Conservation (phyloP, 768 basidiomycete genomes). For the Collybia nuda region DNA sequence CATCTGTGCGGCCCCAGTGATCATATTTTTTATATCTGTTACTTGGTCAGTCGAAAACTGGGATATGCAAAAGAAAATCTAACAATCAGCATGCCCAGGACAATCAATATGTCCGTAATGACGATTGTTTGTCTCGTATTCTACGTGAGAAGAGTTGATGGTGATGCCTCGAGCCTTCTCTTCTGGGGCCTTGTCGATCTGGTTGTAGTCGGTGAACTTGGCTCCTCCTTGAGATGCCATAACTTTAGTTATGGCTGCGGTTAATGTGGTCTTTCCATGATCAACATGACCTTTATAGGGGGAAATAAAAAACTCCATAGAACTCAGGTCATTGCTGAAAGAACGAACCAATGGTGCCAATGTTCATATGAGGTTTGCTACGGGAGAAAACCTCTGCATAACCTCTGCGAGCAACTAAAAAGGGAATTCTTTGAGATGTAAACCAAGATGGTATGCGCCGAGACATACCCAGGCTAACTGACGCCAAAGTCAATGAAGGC, state of each 20-base stretch:
- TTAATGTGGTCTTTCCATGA: constrained; percentile 97
- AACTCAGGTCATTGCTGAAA: neutral
- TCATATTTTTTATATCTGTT: constrained; percentile 96
- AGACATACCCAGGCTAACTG: constrained; percentile 25
- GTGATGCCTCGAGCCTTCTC: constrained; percentile 99
- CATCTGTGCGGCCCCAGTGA: constrained; percentile 98
- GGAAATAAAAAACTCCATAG: neutral
- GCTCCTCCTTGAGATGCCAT: constrained; percentile 75
- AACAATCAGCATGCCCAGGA: constrained; percentile 94
- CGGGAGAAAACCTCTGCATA: constrained; percentile 82
- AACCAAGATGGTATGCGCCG: constrained; percentile 8
- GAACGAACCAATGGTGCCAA: constrained; percentile 82
- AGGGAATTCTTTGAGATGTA: neutral
- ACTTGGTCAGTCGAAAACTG: constrained; percentile 11
- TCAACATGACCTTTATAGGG: constrained; percentile 93
- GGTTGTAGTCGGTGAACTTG: constrained; percentile 91
- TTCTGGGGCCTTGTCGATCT: constrained; percentile 99
- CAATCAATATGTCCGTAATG: constrained; percentile 99
- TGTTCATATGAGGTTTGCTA: constrained; percentile 90
- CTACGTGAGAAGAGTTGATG: constrained; percentile 97
- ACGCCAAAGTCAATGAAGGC: constrained; percentile 18
- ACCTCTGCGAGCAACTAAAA: constrained; percentile 54
- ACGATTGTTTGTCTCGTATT: constrained; percentile 88
- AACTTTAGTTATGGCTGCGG: constrained; percentile 94
- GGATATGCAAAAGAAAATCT: constrained; percentile 23